phyloP scores from a whole-genome alignment of 371 early-diverging fungal genomes.

The Fennellomyces sp. region DNA sequence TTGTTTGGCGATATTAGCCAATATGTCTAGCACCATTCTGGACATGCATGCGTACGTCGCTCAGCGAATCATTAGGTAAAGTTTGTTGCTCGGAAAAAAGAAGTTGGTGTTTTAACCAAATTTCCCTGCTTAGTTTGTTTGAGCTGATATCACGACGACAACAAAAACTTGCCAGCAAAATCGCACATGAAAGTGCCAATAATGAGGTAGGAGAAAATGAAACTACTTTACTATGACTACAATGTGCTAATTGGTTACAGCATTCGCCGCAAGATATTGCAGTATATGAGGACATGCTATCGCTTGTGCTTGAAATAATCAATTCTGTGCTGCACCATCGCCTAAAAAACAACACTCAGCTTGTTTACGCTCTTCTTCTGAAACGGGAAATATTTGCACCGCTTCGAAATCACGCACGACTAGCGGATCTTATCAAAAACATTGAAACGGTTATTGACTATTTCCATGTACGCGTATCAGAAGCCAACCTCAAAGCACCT shows the following conservation, averaged over 20 bases:
- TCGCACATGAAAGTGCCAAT: slow-evolving; percentile 25
- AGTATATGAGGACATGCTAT: slow-evolving; percentile 72
- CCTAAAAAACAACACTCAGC: slow-evolving; percentile 70
- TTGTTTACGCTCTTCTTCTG: slow-evolving; percentile 75
- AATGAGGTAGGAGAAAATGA: slow-evolving; percentile 17
- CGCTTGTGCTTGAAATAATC: slow-evolving; percentile 70
- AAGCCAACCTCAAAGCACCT: slow-evolving; percentile 69
- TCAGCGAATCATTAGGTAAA: slow-evolving; percentile 70
- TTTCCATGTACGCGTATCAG: slow-evolving; percentile 64
- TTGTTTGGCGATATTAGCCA: slow-evolving; percentile 67
- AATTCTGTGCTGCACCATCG: slow-evolving; percentile 67
- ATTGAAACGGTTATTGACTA: slow-evolving; percentile 67
- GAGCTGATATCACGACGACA: slow-evolving; percentile 71
- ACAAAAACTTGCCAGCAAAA: slow-evolving; percentile 54
- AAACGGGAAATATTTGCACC: slow-evolving; percentile 68
- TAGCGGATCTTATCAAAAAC: slow-evolving; percentile 65
- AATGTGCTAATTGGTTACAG: not conserved
- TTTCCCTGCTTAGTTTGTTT: slow-evolving; percentile 50
- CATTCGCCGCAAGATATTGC: slow-evolving; percentile 38
- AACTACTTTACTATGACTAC: not conserved
- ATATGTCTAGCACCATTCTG: slow-evolving; percentile 64
- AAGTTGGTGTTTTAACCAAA: no score
- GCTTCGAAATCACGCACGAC: slow-evolving; percentile 53
- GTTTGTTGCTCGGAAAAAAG: no score
- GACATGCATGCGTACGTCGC: slow-evolving; percentile 76